Evolutionary conservation across 2,329 filamentous ascomycete species (phyloP), one percentile per base, ranked within the genome.

Genomic region (Fusarium napiforme): DNA sequence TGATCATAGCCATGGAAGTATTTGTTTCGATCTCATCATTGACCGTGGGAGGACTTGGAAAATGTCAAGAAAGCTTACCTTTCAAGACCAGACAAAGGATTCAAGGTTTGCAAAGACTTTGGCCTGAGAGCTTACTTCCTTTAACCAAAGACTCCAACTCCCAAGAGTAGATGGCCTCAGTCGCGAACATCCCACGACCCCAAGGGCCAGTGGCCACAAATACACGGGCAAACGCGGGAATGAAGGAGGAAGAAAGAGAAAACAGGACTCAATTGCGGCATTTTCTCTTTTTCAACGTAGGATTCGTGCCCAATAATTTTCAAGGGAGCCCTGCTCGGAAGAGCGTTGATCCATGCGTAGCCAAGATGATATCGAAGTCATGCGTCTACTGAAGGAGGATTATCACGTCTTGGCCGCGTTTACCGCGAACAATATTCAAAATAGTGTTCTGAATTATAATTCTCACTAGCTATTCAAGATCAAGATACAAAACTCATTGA

Each of bases 1-100:
- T 34, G 50, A 12, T 67, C 60, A 67, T 67, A 66, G 64, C 64
- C 64, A 67, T 67, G 60, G 64, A 65, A 66, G 64, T 65, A 66
- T 50, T 59, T 50, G 60, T 67, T 67, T 67, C 50, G 26, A 43
- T 67, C 50, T 67, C 64, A 67, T 66, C 64, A 59, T 5, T 4
- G 43, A 66, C 37, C 5, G 5, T 14, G 2, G 19, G 14, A 11
- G 5, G 7, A 9, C 21, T 2, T 32, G 0, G 6, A 2, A 40
- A 16, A 18, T 23, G 2, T 4, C 10, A 9, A 28, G 5, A 8
- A 9, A 3, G 4, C 37, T 21, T 43, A 65, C 60, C 46, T 30
- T 36, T 37, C 4, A 6, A 28, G 6, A 2, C 5, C 3, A 42
- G 26, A 26, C 9, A 2, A 23, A 36, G 4, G 1, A 4, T 19